These are phyloP conservation scores for Citeromyces hawaiiensis DNA, from an alignment of 1,139 yeast genomes.

Conservation along the genomic window DNA sequence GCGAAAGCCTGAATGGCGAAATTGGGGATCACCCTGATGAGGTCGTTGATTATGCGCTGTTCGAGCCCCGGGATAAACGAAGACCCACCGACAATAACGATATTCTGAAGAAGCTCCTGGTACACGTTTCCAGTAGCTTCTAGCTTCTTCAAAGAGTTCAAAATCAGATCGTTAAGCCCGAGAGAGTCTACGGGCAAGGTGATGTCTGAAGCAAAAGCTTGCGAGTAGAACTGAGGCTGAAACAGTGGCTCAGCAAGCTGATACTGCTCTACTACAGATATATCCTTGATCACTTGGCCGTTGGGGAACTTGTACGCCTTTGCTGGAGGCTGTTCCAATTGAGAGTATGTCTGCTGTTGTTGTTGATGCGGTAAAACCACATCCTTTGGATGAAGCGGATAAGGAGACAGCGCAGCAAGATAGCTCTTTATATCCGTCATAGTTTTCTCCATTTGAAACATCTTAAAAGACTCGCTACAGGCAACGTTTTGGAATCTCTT, in stretches of 20 bases:
- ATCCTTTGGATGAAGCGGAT: conserved; percentile 19
- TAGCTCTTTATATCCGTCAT: conserved; percentile 36
- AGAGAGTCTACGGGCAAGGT: conserved; percentile 22
- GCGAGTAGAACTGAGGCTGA: conserved; percentile 32
- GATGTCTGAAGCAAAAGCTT: conserved; percentile 11
- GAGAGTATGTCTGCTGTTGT: conserved; percentile 4
- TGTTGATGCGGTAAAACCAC: conserved; percentile 12
- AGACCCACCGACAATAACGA: conserved; percentile 55
- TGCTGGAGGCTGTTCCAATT: conserved; percentile 8
- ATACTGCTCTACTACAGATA: conserved; percentile 25
- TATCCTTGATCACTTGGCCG: conserved; percentile 23
- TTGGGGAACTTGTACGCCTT: conserved; percentile 36
- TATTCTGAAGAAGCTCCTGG: conserved; percentile 33
- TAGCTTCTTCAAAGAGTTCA: conserved; percentile 27
- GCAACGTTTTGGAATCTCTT: conserved; percentile 2
- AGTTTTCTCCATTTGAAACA: conserved; percentile 26
- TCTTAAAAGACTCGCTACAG: conserved; percentile 25
- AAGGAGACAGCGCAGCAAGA: conserved; percentile 22
- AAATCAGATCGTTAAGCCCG: conserved; percentile 32
- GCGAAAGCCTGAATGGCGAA: conserved; percentile 23
- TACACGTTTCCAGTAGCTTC: conserved; percentile 24
- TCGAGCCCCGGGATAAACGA: conserved; percentile 48
- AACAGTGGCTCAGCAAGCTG: conserved; percentile 39
- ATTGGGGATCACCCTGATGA: conserved; percentile 40
- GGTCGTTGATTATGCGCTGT: conserved; percentile 47